Conservation (phyloP, 1,139 yeast genomes). For the Sugiyamaella japonica region DNA sequence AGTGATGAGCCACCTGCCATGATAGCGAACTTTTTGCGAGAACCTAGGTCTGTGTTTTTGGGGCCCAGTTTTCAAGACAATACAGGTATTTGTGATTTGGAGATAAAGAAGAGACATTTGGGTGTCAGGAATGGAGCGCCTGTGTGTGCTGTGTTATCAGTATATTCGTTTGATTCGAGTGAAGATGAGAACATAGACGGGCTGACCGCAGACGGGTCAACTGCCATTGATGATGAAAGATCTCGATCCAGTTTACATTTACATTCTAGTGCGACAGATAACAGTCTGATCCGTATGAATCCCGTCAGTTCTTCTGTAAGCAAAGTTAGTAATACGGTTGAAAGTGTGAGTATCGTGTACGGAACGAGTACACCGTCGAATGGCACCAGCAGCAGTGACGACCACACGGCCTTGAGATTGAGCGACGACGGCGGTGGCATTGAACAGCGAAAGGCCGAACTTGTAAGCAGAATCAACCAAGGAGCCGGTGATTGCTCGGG, state of each 20-base stretch:
- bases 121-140: too few species aligned
- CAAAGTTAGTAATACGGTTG: not conserved
- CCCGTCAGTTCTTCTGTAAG: not conserved
- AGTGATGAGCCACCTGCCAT: not conserved
- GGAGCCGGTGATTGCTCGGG: not conserved
- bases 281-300: not conserved
- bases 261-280: not conserved
- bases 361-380: not conserved
- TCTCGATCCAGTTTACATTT: not conserved
- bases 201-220: too few species aligned
- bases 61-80: not conserved
- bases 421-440: not conserved
- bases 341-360: not conserved
- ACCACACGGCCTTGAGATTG: too few species aligned
- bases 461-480: not conserved
- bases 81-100: not conserved
- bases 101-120: too few species aligned
- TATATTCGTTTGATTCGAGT: not conserved
- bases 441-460: not conserved
- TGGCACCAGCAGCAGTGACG: not conserved
- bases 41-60: not conserved
- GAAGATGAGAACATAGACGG: not conserved
- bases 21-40: not conserved
- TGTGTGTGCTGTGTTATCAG: not conserved
- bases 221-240: too few species aligned